phyloP scores from a whole-genome alignment of 805 yeast genomes.

The Monosporozyma solicola region DNA sequence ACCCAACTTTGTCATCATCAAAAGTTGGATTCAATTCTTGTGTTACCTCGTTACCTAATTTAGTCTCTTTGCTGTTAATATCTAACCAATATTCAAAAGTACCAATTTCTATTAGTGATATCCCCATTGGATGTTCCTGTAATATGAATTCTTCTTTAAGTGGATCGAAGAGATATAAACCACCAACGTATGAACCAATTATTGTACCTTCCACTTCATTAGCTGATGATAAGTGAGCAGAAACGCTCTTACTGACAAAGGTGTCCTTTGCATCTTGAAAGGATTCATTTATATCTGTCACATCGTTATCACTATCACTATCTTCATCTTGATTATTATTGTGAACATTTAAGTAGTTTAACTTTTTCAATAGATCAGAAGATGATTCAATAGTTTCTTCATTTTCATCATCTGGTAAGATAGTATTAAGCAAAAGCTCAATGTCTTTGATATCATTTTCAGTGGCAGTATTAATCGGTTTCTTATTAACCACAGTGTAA shows the following conservation, averaged over 20 bases:
- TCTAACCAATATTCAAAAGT: slow-evolving; percentile 48
- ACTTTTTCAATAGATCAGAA: background rate
- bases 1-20: slow-evolving; percentile 41
- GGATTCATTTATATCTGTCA: background rate
- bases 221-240: slow-evolving; percentile 6
- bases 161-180: slow-evolving; percentile 53
- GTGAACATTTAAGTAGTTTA: slow-evolving; percentile 1
- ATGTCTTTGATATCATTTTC: slow-evolving; percentile 50
- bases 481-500: slow-evolving; percentile 65
- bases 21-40: slow-evolving; percentile 58
- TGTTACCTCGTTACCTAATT: slow-evolving; percentile 35
- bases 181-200: slow-evolving; percentile 7
- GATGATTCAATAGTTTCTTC: background rate
- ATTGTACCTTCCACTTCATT: slow-evolving; percentile 16
- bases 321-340: slow-evolving; percentile 4
- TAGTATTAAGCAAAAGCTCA: slow-evolving; percentile 21
- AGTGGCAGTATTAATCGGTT: slow-evolving; percentile 38
- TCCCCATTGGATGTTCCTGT: slow-evolving; percentile 31
- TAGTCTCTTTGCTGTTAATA: slow-evolving; percentile 26
- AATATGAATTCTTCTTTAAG: slow-evolving; percentile 38
- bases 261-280: slow-evolving; percentile 18
- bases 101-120: slow-evolving; percentile 37
- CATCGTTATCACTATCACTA: slow-evolving; percentile 8
- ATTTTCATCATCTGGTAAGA: slow-evolving; percentile 15
- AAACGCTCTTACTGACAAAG: background rate